Conservation (phyloP, 805 yeast genomes). For the Ogataea chonburiensis region DNA sequence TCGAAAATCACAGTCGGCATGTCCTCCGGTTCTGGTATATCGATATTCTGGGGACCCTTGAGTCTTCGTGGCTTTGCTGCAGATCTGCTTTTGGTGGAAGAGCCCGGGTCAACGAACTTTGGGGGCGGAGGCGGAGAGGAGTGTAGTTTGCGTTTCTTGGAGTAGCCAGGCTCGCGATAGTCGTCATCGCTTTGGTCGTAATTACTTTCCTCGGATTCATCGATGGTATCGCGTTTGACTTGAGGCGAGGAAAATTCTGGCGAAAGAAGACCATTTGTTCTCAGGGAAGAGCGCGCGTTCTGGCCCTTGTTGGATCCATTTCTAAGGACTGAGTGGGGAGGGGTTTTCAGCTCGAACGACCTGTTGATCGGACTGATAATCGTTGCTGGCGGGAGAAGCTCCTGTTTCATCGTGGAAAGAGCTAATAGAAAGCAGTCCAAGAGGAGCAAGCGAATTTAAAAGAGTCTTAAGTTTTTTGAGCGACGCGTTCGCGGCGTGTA, state of each 20-base stretch:
- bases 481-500: constrained; percentile 15
- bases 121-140: constrained; percentile 26
- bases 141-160: constrained; percentile 19
- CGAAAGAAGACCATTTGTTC: constrained; percentile 31
- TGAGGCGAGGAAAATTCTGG: constrained; percentile 52
- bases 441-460: constrained; percentile 13
- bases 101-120: constrained; percentile 16
- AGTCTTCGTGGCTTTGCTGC: constrained; percentile 17
- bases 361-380: constrained; percentile 29
- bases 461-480: constrained; percentile 8
- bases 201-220: constrained; percentile 9
- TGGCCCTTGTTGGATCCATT: constrained; percentile 10
- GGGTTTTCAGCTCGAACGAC: constrained; percentile 30
- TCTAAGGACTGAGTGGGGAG: constrained; percentile 31
- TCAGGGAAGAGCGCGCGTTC: constrained; percentile 10
- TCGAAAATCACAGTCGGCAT: constrained; percentile 49
- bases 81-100: constrained; percentile 8
- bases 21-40: constrained; percentile 37
- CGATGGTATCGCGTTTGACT: constrained; percentile 15
- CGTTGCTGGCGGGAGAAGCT: constrained; percentile 25
- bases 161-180: constrained; percentile 11
- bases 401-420: constrained; percentile 17
- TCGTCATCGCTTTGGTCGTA: constrained; percentile 16
- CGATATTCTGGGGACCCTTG: constrained; percentile 31
- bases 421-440: constrained; percentile 4